Evolutionary conservation across 257 asterid species (phyloP).

Genomic region (Verbena officinalis): DNA sequence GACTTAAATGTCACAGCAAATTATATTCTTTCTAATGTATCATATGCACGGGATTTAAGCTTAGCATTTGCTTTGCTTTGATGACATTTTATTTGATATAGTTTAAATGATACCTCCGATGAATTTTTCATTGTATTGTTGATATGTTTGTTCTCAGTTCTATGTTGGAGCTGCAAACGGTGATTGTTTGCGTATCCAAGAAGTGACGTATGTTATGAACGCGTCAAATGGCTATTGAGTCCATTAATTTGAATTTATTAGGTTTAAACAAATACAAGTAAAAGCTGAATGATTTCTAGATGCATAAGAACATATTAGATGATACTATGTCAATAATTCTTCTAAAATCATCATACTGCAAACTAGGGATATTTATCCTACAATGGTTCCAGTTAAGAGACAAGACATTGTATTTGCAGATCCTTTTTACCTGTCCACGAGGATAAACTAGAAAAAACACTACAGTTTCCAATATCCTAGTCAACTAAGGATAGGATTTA

Average conservation of each 20-base stretch:
- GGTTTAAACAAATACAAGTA: too few relatives aligned
- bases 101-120: not conserved
- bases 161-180: not conserved
- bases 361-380: not conserved
- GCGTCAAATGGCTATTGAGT: too few relatives aligned
- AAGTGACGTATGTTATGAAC: too few relatives aligned
- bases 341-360: constrained; percentile 15
- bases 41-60: constrained; percentile 7
- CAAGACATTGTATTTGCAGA: not conserved
- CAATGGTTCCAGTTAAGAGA: constrained; percentile 11
- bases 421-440: not conserved
- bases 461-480: not conserved
- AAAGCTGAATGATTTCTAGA: too few relatives aligned
- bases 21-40: not conserved
- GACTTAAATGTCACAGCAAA: not conserved
- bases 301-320: too few relatives aligned
- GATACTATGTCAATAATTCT: too few relatives aligned
- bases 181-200: constrained; percentile 6
- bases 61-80: too few relatives aligned
- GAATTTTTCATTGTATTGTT: not conserved
- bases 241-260: too few relatives aligned
- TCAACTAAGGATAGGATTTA: too few relatives aligned
- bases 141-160: constrained; percentile 1
- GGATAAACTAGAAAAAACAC: constrained; percentile 1
- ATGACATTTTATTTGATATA: not conserved